phyloP scores from a whole-genome alignment of 2,329 filamentous ascomycete species.

The Penicillium oxalicum region DNA sequence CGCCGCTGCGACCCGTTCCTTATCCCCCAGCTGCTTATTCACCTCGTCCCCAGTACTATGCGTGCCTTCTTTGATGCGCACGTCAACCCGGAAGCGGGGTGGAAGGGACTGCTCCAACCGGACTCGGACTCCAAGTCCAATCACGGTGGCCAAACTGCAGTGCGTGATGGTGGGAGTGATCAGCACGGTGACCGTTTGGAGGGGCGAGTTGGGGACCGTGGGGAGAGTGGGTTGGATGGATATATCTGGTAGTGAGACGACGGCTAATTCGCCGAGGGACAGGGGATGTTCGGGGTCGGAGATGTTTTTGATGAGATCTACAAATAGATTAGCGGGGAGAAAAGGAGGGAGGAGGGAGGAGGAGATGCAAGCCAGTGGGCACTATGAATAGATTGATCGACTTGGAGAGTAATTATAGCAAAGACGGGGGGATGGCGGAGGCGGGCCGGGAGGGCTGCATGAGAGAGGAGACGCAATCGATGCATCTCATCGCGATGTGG shows the following conservation, averaged over 20 bases:
- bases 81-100: slow-evolving; percentile 84
- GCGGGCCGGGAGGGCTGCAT: too few relatives aligned
- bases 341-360: too few relatives aligned
- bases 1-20: slow-evolving; percentile 91
- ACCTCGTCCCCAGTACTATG: slow-evolving; percentile 92
- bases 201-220: slow-evolving; percentile 50
- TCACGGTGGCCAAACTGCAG: slow-evolving; percentile 92
- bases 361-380: too few relatives aligned
- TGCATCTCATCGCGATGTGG: too few relatives aligned
- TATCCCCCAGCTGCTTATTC: slow-evolving; percentile 93
- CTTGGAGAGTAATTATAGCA: too few relatives aligned
- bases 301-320: slow-evolving; percentile 90
- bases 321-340: background rate
- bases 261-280: slow-evolving; percentile 84
- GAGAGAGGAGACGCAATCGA: too few relatives aligned
- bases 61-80: slow-evolving; percentile 92
- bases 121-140: slow-evolving; percentile 87
- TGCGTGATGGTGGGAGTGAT: slow-evolving; percentile 96
- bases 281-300: slow-evolving; percentile 95
- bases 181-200: slow-evolving; percentile 74
- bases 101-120: slow-evolving; percentile 85
- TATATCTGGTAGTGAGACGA: slow-evolving; percentile 95
- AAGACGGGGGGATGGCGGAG: too few relatives aligned
- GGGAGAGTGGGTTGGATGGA: slow-evolving; percentile 65
- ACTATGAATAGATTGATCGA: background rate